Base-by-base conservation (phyloP, 2,329 filamentous ascomycete genomes). In the Cytospora mali region DNA sequence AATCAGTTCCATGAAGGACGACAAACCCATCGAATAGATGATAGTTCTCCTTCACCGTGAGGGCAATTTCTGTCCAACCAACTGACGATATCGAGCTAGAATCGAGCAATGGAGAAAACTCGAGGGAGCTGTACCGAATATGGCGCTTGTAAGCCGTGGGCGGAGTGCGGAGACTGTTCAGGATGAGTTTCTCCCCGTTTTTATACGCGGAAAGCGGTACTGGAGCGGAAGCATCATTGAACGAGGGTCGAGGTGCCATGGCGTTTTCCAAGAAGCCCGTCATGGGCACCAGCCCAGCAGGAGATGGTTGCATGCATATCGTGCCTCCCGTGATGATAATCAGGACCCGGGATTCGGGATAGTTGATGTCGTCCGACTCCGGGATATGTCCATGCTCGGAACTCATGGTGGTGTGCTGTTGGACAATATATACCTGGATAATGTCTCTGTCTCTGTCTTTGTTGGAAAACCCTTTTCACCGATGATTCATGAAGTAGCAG, bases 281-380 rank as follows among this genome's bases (percentile, higher is more conserved):
- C 61, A 91, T 90, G 6, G 93, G 93, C 39, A 95, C 83, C 59
- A 96, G 86, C 1, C 93, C 93, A 68, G 92, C 86, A 10, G 85
- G 83, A 11, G 92, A 92, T 60, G 88, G 88, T 72, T 89, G 87
- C 93, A 97, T 97, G 77, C 92, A 97, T 71, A 97, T 97, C 7
- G 90, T 93, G 51, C 90, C 90, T 64, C 91, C 93, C 14, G 93
- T 97, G 80, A 96, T 94, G 75, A 97, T 91, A 71, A 97, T 90
- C 67, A 97, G 81, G 14, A 97, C 90, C 63, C 91, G 84, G 27
- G 91, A 92, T 74, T 96, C 92, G 13, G 89, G 89, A 62, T 81
- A 80, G 10, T 72, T 75, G 55, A 68, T 64, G 21, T 66, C 65
- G 23, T 51, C 35, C 50, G 21, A 51, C 31, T 48, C 48, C 35